Conservation (phyloP, 108 stramenopile species). For the Discostella pseudostelligera region DNA sequence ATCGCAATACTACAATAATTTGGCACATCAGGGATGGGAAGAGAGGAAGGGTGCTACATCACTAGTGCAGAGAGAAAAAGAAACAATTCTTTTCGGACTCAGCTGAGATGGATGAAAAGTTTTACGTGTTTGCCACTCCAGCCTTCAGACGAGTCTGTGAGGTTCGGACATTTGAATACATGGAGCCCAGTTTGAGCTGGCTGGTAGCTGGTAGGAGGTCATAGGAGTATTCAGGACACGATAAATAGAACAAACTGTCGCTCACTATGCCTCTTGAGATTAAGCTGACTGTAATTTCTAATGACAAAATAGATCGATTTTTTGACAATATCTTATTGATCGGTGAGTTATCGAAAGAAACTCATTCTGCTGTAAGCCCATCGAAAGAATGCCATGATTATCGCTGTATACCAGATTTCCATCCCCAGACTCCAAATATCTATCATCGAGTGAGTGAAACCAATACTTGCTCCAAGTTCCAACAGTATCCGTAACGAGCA, state of each 20-base stretch:
- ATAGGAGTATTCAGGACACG: no score
- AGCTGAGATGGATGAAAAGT: no score
- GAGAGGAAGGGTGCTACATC: not conserved
- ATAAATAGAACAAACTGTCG: no score
- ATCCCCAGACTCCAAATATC: constrained; percentile 16
- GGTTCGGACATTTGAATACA: no score
- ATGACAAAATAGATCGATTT: no score
- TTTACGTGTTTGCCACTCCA: no score
- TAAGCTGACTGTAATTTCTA: no score
- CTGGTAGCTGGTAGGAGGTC: no score
- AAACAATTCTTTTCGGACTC: not conserved
- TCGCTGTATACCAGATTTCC: constrained; percentile 43
- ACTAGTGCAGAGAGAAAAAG: not conserved
- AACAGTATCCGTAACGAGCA: constrained; percentile 33
- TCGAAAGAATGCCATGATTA: constrained; percentile 37
- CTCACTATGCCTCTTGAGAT: no score
- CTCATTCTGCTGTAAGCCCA: constrained; percentile 19
- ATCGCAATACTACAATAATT: not conserved
- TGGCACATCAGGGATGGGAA: not conserved
- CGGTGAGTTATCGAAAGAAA: not conserved
- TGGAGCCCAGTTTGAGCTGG: no score
- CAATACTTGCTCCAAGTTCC: constrained; percentile 24
- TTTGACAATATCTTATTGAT: no score
- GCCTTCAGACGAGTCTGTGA: no score
- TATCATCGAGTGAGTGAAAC: constrained; percentile 24